These are phyloP conservation scores for Hydrangea macrophylla DNA, from an alignment of 148 eudicot species.

Conservation along the genomic window DNA sequence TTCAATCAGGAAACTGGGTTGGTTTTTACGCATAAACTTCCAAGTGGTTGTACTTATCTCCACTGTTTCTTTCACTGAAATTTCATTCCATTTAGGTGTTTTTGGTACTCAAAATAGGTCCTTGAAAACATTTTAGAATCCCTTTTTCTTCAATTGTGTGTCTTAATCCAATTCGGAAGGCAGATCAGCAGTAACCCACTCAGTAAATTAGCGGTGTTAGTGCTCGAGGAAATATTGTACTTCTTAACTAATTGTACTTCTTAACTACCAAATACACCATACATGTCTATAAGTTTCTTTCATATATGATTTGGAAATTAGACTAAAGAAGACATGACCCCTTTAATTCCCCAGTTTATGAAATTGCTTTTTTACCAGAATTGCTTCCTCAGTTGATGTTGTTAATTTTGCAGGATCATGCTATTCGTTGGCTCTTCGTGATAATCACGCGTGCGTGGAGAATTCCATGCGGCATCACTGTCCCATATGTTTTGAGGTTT, in stretches of 20 bases:
- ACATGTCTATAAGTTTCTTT: neutral
- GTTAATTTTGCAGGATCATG: slow-evolving; percentile 57
- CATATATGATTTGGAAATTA: neutral
- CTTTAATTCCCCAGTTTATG: neutral
- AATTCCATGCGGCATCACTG: slow-evolving; percentile 96
- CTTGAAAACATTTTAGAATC: too few species aligned
- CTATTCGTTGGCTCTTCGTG: slow-evolving; percentile 63
- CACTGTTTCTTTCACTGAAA: too few species aligned
- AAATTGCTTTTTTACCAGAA: neutral
- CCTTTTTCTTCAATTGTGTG: too few species aligned
- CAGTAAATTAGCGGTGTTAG: neutral
- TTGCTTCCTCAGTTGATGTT: slow-evolving; percentile 6
- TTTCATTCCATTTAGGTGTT: too few species aligned
- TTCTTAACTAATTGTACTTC: too few species aligned
- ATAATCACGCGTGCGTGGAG: slow-evolving; percentile 83
- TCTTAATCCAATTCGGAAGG: too few species aligned
- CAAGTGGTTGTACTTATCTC: too few species aligned
- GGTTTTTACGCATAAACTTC: too few species aligned
- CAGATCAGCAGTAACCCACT: neutral
- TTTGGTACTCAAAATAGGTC: too few species aligned
- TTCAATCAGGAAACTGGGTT: too few species aligned
- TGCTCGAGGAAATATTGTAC: neutral
- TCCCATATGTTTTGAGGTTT: slow-evolving; percentile 93
- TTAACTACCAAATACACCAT: neutral
- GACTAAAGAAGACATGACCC: neutral